Conservation (phyloP, 192 early-diverging fungal genomes). For the Podila verticillata region DNA sequence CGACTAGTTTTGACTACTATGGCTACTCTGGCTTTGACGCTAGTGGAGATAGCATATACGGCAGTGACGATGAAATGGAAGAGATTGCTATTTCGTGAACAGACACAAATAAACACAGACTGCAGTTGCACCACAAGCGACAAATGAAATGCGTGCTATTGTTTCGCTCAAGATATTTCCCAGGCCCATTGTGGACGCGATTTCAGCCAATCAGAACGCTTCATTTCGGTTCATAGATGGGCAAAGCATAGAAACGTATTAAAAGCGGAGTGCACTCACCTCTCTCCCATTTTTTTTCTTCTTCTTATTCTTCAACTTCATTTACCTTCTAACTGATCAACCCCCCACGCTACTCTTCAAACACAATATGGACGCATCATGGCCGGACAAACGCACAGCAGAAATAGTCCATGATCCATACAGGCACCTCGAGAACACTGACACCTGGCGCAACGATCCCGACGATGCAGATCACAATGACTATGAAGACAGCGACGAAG, state of each 20-base stretch:
- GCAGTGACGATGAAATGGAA: conserved; percentile 37
- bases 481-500: neutral
- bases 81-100: conserved; percentile 19
- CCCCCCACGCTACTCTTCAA: neutral
- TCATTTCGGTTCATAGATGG: neutral
- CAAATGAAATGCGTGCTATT: neutral
- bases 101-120: too few relatives aligned
- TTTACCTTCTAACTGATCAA: neutral
- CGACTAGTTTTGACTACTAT: conserved; percentile 4
- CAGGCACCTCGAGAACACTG: neutral
- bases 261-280: neutral
- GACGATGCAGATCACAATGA: neutral
- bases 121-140: neutral
- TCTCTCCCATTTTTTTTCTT: neutral
- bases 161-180: neutral
- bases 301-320: neutral
- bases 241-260: neutral
- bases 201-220: conserved; percentile 30
- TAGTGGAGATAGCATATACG: conserved; percentile 6
- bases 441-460: neutral
- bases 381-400: neutral
- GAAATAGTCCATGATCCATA: neutral
- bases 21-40: conserved; percentile 8
- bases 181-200: conserved; percentile 37
- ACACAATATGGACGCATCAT: neutral